Evolutionary conservation across 768 basidiomycete genomes (phyloP).

Genomic region (Termitomyces eurrhizus): DNA sequence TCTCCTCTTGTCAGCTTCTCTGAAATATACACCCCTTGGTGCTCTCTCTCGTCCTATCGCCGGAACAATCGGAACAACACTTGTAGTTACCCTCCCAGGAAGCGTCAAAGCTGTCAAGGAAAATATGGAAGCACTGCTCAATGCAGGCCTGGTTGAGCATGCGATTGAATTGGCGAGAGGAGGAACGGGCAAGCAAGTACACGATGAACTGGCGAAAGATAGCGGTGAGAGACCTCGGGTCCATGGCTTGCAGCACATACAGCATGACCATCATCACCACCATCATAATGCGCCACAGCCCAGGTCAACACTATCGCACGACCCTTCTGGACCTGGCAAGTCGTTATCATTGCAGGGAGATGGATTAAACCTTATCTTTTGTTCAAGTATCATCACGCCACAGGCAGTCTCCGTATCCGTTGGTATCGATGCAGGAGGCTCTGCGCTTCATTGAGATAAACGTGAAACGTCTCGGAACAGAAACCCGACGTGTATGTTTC

Average conservation of each 20-base stretch:
- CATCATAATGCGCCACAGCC: conserved; percentile 48
- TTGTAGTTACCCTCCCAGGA: conserved; percentile 81
- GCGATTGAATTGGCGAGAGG: conserved; percentile 72
- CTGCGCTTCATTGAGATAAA: conserved; percentile 50
- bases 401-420: conserved; percentile 72
- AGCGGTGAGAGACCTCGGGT: conserved; percentile 20
- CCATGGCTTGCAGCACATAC: conserved; percentile 30
- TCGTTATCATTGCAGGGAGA: neutral
- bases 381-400: conserved; percentile 64
- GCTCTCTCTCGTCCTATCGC: conserved; percentile 82
- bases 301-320: conserved; percentile 58
- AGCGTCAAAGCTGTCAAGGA: conserved; percentile 85
- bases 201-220: conserved; percentile 41
- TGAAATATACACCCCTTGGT: conserved; percentile 74
- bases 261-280: conserved; percentile 28
- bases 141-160: conserved; percentile 56
- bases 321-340: conserved; percentile 65
- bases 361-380: neutral
- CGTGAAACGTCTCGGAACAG: conserved; percentile 35
- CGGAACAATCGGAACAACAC: conserved; percentile 60
- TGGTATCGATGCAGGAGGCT: conserved; percentile 65
- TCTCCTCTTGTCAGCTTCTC: conserved; percentile 62
- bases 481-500: conserved; percentile 40
- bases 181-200: conserved; percentile 57
- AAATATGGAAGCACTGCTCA: conserved; percentile 60